These are phyloP conservation scores for Ilyonectria mors-panacis DNA, from an alignment of 2,329 filamentous ascomycete genomes.

Conservation along the genomic window DNA sequence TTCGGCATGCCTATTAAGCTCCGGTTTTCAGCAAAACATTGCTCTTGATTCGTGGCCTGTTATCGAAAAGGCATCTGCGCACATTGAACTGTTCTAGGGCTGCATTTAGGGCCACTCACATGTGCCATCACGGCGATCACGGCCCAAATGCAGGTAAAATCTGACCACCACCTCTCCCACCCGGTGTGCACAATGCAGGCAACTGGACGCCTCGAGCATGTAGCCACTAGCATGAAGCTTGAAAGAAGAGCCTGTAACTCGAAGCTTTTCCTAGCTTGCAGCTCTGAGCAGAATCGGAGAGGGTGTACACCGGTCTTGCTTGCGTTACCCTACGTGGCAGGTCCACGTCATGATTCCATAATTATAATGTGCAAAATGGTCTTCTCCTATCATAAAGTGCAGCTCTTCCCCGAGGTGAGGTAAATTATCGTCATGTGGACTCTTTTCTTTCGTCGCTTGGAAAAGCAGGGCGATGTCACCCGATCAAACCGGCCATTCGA, in stretches of 20 bases:
- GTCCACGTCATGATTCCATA: neutral
- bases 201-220: neutral
- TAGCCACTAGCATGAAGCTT: too few species aligned
- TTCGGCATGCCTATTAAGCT: too few species aligned
- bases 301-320: neutral
- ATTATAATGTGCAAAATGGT: neutral
- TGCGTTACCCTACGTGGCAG: neutral
- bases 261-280: neutral
- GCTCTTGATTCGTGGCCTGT: too few species aligned
- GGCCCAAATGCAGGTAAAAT: too few species aligned
- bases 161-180: too few species aligned
- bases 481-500: neutral
- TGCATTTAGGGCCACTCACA: too few species aligned
- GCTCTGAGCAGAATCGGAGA: neutral
- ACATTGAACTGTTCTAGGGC: too few species aligned
- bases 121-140: too few species aligned
- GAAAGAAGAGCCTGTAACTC: too few species aligned
- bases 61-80: too few species aligned
- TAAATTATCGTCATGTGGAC: neutral
- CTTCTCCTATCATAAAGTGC: neutral
- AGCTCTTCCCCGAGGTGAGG: neutral
- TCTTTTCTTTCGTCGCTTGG: neutral
- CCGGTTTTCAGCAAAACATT: too few species aligned
- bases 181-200: neutral
- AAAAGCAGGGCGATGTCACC: neutral